phyloP scores from a whole-genome alignment of 805 yeast genomes.

The Schwanniomyces occidentalis region DNA sequence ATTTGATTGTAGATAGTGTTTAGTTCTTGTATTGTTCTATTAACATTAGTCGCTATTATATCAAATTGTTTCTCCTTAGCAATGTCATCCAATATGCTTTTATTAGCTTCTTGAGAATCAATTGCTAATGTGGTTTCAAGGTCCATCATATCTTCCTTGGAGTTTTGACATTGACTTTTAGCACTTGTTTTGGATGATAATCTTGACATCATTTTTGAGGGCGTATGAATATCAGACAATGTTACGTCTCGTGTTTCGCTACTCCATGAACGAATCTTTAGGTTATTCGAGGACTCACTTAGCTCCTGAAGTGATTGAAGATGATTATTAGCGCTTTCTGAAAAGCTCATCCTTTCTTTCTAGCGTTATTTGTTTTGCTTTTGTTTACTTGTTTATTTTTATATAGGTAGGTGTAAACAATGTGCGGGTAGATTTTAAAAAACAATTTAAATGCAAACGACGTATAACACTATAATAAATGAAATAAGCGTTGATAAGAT shows the following conservation, averaged over 20 bases:
- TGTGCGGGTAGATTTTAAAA: too few relatives aligned
- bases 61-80: conserved; percentile 24
- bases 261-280: too few relatives aligned
- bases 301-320: conserved; percentile 6
- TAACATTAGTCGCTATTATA: conserved; percentile 33
- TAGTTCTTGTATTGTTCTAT: conserved; percentile 40
- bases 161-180: not conserved
- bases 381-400: too few relatives aligned
- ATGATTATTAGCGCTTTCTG: conserved; percentile 10
- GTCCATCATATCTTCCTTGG: conserved; percentile 8
- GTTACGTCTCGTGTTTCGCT: too few relatives aligned
- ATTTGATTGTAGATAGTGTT: conserved; percentile 50
- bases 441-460: too few relatives aligned
- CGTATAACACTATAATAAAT: too few relatives aligned
- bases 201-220: conserved; percentile 6
- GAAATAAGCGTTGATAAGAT: too few relatives aligned
- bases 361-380: too few relatives aligned
- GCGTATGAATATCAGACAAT: conserved; percentile 2
- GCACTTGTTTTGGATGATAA: not conserved
- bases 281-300: too few relatives aligned
- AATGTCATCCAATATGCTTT: not conserved
- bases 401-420: too few relatives aligned
- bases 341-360: conserved; percentile 14
- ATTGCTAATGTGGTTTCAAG: conserved; percentile 6
- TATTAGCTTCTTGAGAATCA: conserved; percentile 4